Conservation (phyloP, 345 rosid genomes). For the Acer saccharum region DNA sequence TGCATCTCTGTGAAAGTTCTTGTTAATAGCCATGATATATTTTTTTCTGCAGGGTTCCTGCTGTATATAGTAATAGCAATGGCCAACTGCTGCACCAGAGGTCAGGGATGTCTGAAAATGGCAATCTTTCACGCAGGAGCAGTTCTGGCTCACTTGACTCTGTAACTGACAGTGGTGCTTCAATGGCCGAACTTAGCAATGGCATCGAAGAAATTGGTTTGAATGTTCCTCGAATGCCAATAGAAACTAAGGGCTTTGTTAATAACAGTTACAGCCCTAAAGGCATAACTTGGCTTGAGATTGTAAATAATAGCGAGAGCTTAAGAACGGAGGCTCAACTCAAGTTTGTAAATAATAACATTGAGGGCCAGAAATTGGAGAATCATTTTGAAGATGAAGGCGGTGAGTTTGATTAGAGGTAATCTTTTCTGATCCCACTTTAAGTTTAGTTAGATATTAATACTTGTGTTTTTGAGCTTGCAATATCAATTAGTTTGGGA, state of each 20-base stretch:
- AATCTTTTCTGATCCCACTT: constrained; percentile 8
- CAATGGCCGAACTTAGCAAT: constrained; percentile 27
- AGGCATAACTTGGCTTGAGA: constrained; percentile 34
- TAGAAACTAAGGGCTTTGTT: constrained; percentile 47
- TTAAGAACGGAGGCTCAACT: constrained; percentile 49
- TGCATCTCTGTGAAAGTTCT: not conserved
- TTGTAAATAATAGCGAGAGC: constrained; percentile 64
- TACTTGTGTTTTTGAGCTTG: not conserved
- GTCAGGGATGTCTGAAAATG: constrained; percentile 40
- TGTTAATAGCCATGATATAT: constrained; percentile 2
- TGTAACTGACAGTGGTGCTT: constrained; percentile 25
- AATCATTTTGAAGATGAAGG: constrained; percentile 61
- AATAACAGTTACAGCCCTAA: constrained; percentile 38
- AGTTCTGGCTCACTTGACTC: constrained; percentile 47
- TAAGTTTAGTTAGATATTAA: not conserved
- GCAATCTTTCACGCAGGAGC: constrained; percentile 30
- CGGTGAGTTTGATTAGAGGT: constrained; percentile 64
- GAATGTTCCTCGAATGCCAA: constrained; percentile 36
- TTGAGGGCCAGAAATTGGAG: constrained; percentile 48
- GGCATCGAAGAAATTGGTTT: constrained; percentile 36
- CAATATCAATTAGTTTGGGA: not conserved
- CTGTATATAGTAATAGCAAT: constrained; percentile 34
- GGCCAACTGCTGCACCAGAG: constrained; percentile 36
- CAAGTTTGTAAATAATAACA: constrained; percentile 58
- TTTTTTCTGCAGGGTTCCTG: constrained; percentile 33